Base-by-base conservation (phyloP, 2,329 filamentous ascomycete genomes). In the Beauveria australis region DNA sequence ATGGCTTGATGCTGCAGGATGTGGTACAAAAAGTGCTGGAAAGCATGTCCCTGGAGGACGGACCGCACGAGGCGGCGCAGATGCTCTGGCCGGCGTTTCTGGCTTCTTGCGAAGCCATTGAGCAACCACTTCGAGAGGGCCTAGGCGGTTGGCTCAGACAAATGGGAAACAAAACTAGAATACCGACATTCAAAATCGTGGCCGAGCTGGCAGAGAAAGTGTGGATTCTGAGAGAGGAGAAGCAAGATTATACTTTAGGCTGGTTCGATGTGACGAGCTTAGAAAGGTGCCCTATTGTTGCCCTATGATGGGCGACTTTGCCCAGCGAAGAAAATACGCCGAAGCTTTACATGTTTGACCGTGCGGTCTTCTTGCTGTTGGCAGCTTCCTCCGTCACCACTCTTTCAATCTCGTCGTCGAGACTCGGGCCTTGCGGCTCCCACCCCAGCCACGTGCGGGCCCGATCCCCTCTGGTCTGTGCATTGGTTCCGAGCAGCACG, bases 1-100 rank as follows among this genome's bases (percentile, higher is more conserved):
- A 60, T 46, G 57, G 33, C 5, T 19, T 60, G 28, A 60, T 60
- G 41, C 19, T 60, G 41, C 57, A 60, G 19, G 41, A 60, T 24
- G 43, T 30, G 16, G 57, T 53, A 19, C 40, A 28, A 16, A 60
- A 47, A n/a, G 41, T 60, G 19, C 28, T 60, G 12, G 49, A 22
- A 9, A 19, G 28, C 19, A 22, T 57, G 22, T 28, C 30, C 44
- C 3, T 22, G 22, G 19, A 10, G 10, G 10, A 30, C n/a, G 33
- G 19, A 30, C 44, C 43, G 19, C 44, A 49, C 28, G 44, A 57
- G 26, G 44, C 54, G n/a, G 54, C 44, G 18, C n/a, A 19, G 30
- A 18, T 57, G 28, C 43, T 56, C n/a, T 56, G 43, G 41, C 53
- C 53, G 5, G 43, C 28, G 16, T 56, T 47, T 24, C 12, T 56